Conservation (phyloP, 2,329 filamentous ascomycete genomes). For the Alternaria hordeiaustralica region DNA sequence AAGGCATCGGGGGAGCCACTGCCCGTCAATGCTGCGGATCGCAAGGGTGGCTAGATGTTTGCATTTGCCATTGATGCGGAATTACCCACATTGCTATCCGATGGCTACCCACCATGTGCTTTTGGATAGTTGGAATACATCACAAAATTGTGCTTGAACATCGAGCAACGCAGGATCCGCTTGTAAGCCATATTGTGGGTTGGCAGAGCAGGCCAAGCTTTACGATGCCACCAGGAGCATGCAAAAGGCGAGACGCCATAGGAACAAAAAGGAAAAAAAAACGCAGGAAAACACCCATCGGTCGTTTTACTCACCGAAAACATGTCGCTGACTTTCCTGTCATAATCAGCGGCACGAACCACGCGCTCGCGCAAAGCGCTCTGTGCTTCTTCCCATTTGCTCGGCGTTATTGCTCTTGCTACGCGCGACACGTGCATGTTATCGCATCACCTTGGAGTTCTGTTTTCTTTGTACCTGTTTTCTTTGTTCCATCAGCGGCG, state of each 20-base stretch:
- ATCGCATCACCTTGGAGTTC: slow-evolving; percentile 28
- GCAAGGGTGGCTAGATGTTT: slow-evolving; percentile 52
- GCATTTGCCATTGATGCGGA: neutral
- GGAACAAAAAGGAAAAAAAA: neutral
- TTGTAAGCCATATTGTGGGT: neutral
- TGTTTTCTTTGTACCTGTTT: slow-evolving; percentile 8
- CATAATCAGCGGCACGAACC: slow-evolving; percentile 7
- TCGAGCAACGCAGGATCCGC: neutral
- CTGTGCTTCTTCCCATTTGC: slow-evolving; percentile 4
- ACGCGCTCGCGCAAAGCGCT: slow-evolving; percentile 11
- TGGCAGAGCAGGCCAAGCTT: neutral
- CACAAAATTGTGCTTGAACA: neutral
- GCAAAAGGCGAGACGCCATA: neutral
- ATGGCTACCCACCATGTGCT: neutral
- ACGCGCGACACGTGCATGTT: slow-evolving; percentile 12
- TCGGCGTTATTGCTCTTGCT: slow-evolving; percentile 12
- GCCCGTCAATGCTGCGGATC: slow-evolving; percentile 53
- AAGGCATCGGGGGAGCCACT: slow-evolving; percentile 50
- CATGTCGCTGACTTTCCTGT: slow-evolving; percentile 8
- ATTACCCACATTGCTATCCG: neutral
- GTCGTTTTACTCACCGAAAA: neutral
- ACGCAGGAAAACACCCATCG: neutral
- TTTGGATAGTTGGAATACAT: slow-evolving; percentile 5
- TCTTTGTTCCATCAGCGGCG: neutral
- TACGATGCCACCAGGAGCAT: neutral